These are phyloP conservation scores for Schrenkiella parvula DNA, from an alignment of 345 rosid species.

Conservation along the genomic window DNA sequence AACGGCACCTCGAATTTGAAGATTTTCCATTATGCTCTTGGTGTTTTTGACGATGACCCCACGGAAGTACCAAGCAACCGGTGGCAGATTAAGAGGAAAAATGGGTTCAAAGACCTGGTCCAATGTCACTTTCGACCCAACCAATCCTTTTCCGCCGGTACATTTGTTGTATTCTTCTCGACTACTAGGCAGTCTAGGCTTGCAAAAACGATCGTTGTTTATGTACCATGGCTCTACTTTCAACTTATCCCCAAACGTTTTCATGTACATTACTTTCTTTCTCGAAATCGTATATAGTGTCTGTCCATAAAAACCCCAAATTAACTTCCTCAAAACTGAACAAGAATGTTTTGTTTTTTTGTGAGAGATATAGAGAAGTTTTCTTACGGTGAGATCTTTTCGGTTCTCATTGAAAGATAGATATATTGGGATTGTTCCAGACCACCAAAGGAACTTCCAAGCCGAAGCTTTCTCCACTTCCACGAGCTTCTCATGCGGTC, in stretches of 20 bases:
- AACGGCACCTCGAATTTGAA: not conserved
- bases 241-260: slow-evolving; percentile 69
- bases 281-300: slow-evolving; percentile 50
- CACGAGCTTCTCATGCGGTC: not conserved
- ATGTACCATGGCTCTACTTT: slow-evolving; percentile 58
- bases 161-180: slow-evolving; percentile 57
- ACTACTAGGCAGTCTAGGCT: slow-evolving; percentile 53
- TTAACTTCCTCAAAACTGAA: not conserved
- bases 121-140: slow-evolving; percentile 59
- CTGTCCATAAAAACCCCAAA: slow-evolving; percentile 37
- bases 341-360: no score
- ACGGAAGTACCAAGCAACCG: slow-evolving; percentile 75
- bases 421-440: not conserved
- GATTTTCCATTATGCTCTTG: not conserved
- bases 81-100: slow-evolving; percentile 51
- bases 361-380: not conserved
- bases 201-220: slow-evolving; percentile 49
- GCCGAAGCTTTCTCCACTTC: not conserved
- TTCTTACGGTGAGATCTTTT: not conserved
- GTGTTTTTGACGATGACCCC: slow-evolving; percentile 49
- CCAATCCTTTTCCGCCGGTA: slow-evolving; percentile 58
- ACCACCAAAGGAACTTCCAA: slow-evolving; percentile 3
- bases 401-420: not conserved
- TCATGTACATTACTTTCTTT: slow-evolving; percentile 59
- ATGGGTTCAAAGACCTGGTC: slow-evolving; percentile 68